Percentiles rank a stretch among this genome's conserved stretches.
Evolutionary conservation across 192 early-diverging fungal genomes (phyloP).

Genomic region (Entomortierella parvispora): DNA sequence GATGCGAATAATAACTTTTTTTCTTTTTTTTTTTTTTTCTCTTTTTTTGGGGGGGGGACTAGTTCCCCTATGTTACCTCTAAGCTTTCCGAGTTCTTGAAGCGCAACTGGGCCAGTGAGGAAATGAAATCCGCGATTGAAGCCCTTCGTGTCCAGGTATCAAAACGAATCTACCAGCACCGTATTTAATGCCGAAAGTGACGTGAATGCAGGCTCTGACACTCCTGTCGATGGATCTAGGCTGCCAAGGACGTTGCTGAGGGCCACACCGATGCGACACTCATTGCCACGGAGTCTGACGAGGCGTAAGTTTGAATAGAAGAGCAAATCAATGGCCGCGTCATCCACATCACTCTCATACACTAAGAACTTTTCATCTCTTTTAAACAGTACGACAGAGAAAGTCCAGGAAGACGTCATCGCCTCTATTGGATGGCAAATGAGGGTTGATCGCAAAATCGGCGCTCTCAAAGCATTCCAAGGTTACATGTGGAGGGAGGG

Average conservation of each 20-base stretch:
- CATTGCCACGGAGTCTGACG: conserved; percentile 51
- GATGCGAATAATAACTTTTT: neutral
- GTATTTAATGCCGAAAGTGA: too few species aligned
- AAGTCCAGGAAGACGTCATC: conserved; percentile 63
- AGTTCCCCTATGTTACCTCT: conserved; percentile 87
- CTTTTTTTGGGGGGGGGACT: neutral
- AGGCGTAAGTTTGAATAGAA: conserved; percentile 27
- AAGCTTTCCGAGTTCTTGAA: conserved; percentile 76
- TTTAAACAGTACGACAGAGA: conserved; percentile 50
- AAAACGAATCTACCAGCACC: neutral
- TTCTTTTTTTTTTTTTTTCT: neutral
- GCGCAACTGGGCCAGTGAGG: conserved; percentile 55
- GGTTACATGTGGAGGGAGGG: conserved; percentile 97
- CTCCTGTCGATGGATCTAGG: conserved; percentile 36
- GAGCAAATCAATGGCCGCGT: neutral
- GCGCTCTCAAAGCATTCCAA: conserved; percentile 89
- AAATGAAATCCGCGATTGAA: conserved; percentile 56
- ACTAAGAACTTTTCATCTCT: neutral
- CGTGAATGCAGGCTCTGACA: too few species aligned
- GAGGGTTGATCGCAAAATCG: conserved; percentile 88
- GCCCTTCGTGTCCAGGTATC: conserved; percentile 62
- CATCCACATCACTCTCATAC: neutral
- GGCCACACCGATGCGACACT: conserved; percentile 50
- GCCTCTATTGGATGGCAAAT: conserved; percentile 88
- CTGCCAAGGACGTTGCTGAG: conserved; percentile 56